Conservation (phyloP, 257 asterid genomes). For the Gentiana dahurica region DNA sequence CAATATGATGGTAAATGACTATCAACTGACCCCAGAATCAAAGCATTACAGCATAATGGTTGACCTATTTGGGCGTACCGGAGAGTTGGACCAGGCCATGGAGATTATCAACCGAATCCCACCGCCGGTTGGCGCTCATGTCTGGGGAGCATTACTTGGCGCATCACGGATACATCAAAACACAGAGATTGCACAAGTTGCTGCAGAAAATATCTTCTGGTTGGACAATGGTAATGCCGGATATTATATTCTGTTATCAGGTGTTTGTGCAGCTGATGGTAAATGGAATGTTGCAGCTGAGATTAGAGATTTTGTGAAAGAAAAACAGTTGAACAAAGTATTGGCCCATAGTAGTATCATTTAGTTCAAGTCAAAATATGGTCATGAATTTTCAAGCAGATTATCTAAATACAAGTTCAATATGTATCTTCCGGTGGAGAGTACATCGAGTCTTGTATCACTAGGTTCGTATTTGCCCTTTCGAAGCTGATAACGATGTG, state of each 20-base stretch:
- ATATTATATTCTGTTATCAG: conserved; percentile 44
- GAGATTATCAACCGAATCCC: conserved; percentile 31
- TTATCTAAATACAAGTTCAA: conserved; percentile 69
- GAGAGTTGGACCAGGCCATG: conserved; percentile 54
- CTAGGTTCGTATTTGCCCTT: conserved; percentile 90
- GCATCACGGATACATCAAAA: conserved; percentile 49
- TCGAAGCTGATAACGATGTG: conserved; percentile 87
- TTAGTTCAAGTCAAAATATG: conserved; percentile 13
- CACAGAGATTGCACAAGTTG: conserved; percentile 44
- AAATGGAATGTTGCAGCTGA: conserved; percentile 54
- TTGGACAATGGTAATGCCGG: conserved; percentile 36
- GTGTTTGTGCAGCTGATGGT: conserved; percentile 47
- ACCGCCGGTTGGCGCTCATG: conserved; percentile 27
- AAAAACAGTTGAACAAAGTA: conserved; percentile 33
- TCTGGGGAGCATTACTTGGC: conserved; percentile 71
- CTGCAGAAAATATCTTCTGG: conserved; percentile 34
- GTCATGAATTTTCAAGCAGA: conserved; percentile 65
- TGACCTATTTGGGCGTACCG: conserved; percentile 58
- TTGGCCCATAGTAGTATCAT: conserved; percentile 32
- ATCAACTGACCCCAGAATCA: conserved; percentile 33
- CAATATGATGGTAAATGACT: conserved; percentile 42
- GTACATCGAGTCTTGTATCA: conserved; percentile 84
- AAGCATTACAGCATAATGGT: conserved; percentile 61
- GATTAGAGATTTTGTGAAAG: conserved; percentile 35
- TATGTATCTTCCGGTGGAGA: conserved; percentile 82